Conservation (phyloP, 768 basidiomycete species). For the Termitomyces sp. region DNA sequence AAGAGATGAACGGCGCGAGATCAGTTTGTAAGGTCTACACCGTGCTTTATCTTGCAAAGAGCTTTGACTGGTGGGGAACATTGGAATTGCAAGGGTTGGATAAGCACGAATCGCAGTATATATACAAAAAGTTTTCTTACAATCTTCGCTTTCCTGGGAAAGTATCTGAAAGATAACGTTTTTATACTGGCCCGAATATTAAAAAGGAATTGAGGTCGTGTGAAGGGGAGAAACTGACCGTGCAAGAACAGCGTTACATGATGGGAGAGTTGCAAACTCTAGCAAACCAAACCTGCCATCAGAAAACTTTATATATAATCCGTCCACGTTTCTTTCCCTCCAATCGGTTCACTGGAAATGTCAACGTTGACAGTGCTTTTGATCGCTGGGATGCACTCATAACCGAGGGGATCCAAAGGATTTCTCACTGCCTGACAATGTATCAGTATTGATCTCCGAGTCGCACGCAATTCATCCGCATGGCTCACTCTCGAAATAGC, state of each 20-base stretch:
- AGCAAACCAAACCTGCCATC: constrained; percentile 1
- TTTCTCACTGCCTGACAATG: not conserved
- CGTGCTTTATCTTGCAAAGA: not conserved
- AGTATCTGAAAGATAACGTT: not conserved
- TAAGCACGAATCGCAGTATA: not conserved
- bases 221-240: not conserved
- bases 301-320: not conserved
- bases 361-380: not conserved
- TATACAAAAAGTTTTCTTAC: constrained; percentile 1
- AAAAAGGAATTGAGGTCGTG: not conserved
- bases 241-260: not conserved
- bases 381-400: not conserved
- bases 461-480: too few species aligned
- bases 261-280: not conserved
- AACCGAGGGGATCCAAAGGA: not conserved
- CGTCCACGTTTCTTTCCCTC: not conserved
- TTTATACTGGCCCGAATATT: not conserved
- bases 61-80: not conserved
- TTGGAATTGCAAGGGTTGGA: not conserved
- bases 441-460: too few species aligned
- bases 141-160: not conserved
- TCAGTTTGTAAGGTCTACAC: not conserved
- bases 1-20: not conserved
- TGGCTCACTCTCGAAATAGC: too few species aligned
- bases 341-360: not conserved